phyloP scores from a whole-genome alignment of 75 land plant species.

The Pinus taeda region DNA sequence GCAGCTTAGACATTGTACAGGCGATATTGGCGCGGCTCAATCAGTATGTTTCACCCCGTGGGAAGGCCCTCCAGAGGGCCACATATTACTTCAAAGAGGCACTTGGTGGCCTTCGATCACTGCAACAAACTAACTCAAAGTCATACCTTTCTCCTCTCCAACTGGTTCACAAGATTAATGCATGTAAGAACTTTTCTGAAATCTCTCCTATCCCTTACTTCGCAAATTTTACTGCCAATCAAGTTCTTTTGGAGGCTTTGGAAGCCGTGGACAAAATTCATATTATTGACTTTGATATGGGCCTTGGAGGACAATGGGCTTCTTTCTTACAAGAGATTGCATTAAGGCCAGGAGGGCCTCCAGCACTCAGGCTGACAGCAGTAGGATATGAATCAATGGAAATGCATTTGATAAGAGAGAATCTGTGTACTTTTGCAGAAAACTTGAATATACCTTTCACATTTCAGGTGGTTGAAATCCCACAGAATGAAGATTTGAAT shows the following conservation, averaged over 20 bases:
- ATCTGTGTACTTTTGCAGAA: conserved; percentile 60
- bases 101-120: conserved; percentile 34
- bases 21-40: conserved; percentile 99
- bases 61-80: conserved; percentile 60
- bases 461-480: conserved; percentile 34
- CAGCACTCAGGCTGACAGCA: conserved; percentile 55
- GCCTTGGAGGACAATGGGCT: conserved; percentile 86
- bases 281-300: conserved; percentile 79
- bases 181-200: conserved; percentile 57
- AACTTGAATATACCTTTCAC: conserved; percentile 39
- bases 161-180: conserved; percentile 58
- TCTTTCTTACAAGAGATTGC: conserved; percentile 52
- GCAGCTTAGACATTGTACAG: conserved; percentile 58
- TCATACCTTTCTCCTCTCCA: conserved; percentile 28
- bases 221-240: conserved; percentile 76
- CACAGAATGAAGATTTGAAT: conserved; percentile 26
- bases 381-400: conserved; percentile 40
- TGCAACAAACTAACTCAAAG: neutral
- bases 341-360: conserved; percentile 18
- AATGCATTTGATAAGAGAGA: conserved; percentile 54
- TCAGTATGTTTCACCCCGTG: conserved; percentile 74
- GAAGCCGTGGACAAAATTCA: conserved; percentile 52
- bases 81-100: conserved; percentile 77
- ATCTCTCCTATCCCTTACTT: conserved; percentile 77
- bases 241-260: conserved; percentile 74